Conservation (phyloP, 768 basidiomycete genomes). For the Coprinopsis sp. region DNA sequence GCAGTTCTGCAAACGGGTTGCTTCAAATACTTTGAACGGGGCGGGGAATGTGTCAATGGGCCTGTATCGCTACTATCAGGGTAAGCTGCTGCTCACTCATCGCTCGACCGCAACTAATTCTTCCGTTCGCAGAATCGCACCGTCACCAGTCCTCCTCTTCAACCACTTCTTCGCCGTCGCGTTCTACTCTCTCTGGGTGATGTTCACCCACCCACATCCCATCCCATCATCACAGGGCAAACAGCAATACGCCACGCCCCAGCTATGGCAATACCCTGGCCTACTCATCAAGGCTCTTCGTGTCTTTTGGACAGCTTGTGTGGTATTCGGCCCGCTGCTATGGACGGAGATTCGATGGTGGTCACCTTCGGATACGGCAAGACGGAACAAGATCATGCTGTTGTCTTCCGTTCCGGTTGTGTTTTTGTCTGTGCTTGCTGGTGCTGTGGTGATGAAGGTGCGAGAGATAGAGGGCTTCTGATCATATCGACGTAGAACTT, state of each 20-base stretch:
- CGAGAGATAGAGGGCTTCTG: not conserved
- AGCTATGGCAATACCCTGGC: conserved; percentile 62
- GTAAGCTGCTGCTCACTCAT: conserved; percentile 37
- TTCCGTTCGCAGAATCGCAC: conserved; percentile 52
- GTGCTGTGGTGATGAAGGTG: conserved; percentile 4
- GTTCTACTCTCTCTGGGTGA: conserved; percentile 87
- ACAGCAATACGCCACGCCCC: conserved; percentile 34
- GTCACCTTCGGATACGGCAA: conserved; percentile 30
- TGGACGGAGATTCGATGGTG: conserved; percentile 87
- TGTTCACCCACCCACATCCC: conserved; percentile 59
- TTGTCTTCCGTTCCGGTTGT: not conserved
- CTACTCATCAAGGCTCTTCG: conserved; percentile 56
- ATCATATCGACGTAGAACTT: not conserved
- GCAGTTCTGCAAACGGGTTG: conserved; percentile 74
- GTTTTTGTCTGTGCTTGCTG: not conserved
- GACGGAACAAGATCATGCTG: conserved; percentile 5
- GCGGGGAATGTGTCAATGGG: conserved; percentile 82
- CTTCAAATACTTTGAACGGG: conserved; percentile 95
- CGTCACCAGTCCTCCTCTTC: conserved; percentile 75
- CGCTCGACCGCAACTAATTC: not conserved
- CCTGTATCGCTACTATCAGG: conserved; percentile 89
- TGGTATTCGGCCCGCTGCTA: conserved; percentile 85
- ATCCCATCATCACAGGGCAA: conserved; percentile 30
- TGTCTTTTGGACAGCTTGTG: conserved; percentile 85
- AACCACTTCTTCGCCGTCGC: conserved; percentile 96